Conservation (phyloP, 805 yeast species). For the Wickerhamiella kurtzmanii region DNA sequence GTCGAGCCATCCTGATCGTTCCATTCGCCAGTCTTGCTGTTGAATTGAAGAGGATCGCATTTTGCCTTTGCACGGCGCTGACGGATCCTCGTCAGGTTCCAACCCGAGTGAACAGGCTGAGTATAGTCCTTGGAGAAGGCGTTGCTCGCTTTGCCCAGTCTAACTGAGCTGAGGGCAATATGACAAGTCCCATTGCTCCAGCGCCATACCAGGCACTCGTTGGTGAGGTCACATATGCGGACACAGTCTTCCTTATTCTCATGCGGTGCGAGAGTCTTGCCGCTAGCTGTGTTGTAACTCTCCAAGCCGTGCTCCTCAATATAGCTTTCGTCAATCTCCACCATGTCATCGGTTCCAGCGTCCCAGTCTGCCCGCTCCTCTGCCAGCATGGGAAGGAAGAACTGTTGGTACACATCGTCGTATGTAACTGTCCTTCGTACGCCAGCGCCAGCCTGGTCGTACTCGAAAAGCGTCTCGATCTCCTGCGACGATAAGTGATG, state of each 20-base stretch:
- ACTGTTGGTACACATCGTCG: constrained; percentile 25
- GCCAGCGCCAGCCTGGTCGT: constrained; percentile 21
- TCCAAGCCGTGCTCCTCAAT: constrained; percentile 9
- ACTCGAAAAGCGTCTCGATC: constrained; percentile 25
- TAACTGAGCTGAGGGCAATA: constrained; percentile 4
- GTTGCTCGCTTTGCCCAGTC: constrained; percentile 11
- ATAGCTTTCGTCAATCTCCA: constrained; percentile 4
- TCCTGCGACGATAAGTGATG: constrained; percentile 26
- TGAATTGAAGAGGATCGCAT: constrained; percentile 13
- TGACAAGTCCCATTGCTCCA: constrained; percentile 10
- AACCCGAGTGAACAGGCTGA: constrained; percentile 19
- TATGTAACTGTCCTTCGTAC: constrained; percentile 18
- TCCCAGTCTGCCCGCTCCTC: constrained; percentile 20
- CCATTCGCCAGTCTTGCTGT: not conserved
- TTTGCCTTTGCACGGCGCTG: constrained; percentile 13
- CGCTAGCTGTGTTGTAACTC: not conserved
- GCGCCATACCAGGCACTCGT: constrained; percentile 13
- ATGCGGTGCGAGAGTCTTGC: constrained; percentile 8
- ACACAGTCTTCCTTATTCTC: constrained; percentile 7
- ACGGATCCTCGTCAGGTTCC: constrained; percentile 25
- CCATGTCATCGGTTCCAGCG: not conserved
- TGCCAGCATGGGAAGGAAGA: constrained; percentile 22
- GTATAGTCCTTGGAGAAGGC: constrained; percentile 5
- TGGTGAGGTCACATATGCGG: constrained; percentile 6
- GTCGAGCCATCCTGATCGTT: not conserved